Evolutionary conservation across 1,139 yeast genomes (phyloP).

Genomic region (Sugiyamaella castrensis): DNA sequence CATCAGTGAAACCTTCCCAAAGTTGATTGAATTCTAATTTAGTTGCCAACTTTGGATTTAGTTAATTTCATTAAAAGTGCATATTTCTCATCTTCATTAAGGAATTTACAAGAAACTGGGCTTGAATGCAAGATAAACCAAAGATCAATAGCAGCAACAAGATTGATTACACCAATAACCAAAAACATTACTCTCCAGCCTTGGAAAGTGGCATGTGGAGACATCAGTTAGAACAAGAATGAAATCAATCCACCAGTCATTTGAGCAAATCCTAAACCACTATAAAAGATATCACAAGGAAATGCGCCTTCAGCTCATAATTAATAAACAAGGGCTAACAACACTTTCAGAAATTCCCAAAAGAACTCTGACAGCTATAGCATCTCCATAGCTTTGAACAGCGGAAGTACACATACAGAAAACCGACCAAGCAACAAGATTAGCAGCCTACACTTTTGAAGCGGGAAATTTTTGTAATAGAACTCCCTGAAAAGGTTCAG

Average conservation of each 20-base stretch:
- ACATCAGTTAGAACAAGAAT: conserved; percentile 31
- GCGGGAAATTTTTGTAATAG: conserved; percentile 49
- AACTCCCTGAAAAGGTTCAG: conserved; percentile 54
- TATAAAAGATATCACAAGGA: conserved; percentile 29
- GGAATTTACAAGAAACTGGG: conserved; percentile 18
- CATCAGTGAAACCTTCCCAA: conserved; percentile 8
- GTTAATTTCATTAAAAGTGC: conserved; percentile 5
- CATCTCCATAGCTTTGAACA: conserved; percentile 43
- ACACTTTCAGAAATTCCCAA: conserved; percentile 60
- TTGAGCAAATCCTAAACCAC: conserved; percentile 40
- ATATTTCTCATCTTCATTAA: conserved; percentile 39
- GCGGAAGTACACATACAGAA: conserved; percentile 48
- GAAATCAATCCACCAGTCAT: conserved; percentile 32
- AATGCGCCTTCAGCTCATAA: conserved; percentile 28
- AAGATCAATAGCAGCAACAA: conserved; percentile 32
- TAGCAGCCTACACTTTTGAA: conserved; percentile 42
- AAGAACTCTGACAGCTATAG: conserved; percentile 47
- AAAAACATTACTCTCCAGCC: conserved; percentile 40
- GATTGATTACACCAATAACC: conserved; percentile 40
- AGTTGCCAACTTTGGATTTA: conserved; percentile 10
- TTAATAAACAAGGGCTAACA: conserved; percentile 50
- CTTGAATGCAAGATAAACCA: conserved; percentile 29
- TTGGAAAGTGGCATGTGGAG: conserved; percentile 22
- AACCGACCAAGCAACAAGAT: conserved; percentile 52
- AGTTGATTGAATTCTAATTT: conserved; percentile 8